A percentile compares a stretch with the other conserved stretches of the same genome.
Conservation (phyloP, 1,139 yeast species). For the Geotrichum candidum region DNA sequence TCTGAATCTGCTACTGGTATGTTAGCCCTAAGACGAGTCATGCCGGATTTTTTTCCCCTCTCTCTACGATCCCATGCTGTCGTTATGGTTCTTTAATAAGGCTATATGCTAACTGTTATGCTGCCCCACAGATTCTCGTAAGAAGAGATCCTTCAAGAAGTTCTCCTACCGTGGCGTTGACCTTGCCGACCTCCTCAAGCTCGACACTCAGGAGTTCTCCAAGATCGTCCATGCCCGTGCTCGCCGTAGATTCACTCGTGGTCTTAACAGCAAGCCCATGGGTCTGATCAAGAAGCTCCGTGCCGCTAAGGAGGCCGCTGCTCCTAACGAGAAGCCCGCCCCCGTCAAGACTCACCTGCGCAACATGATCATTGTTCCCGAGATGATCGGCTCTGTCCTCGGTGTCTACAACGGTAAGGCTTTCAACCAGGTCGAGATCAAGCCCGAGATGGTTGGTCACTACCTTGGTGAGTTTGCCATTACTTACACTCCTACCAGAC, state of each 20-base stretch:
- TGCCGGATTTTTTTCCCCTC: background rate
- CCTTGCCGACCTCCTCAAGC: slow-evolving; percentile 86
- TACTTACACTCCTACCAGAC: slow-evolving; percentile 99
- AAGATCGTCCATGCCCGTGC: slow-evolving; percentile 97
- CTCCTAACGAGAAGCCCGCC: slow-evolving; percentile 95
- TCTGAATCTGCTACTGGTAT: background rate
- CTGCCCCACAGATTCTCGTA: slow-evolving; percentile 29
- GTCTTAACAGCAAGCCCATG: slow-evolving; percentile 92
- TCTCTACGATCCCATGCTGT: background rate
- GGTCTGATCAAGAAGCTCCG: slow-evolving; percentile 97
- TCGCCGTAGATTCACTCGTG: slow-evolving; percentile 99
- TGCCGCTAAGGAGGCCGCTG: slow-evolving; percentile 91
- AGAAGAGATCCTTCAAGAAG: slow-evolving; percentile 91
- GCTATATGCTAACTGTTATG: background rate
- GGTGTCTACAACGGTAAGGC: slow-evolving; percentile 99
- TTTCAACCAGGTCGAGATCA: slow-evolving; percentile 98
- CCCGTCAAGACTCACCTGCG: slow-evolving; percentile 98
- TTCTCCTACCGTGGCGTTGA: slow-evolving; percentile 99
- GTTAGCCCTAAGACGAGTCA: background rate
- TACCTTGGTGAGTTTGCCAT: slow-evolving; percentile 99
- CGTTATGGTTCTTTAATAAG: too few relatives aligned
- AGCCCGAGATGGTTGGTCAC: slow-evolving; percentile 99
- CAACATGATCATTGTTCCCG: slow-evolving; percentile 98
- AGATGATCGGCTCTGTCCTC: slow-evolving; percentile 98
- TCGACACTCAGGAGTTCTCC: slow-evolving; percentile 96